Evolutionary conservation across 331 rosid species (phyloP).

Genomic region (Acacia concinna): DNA sequence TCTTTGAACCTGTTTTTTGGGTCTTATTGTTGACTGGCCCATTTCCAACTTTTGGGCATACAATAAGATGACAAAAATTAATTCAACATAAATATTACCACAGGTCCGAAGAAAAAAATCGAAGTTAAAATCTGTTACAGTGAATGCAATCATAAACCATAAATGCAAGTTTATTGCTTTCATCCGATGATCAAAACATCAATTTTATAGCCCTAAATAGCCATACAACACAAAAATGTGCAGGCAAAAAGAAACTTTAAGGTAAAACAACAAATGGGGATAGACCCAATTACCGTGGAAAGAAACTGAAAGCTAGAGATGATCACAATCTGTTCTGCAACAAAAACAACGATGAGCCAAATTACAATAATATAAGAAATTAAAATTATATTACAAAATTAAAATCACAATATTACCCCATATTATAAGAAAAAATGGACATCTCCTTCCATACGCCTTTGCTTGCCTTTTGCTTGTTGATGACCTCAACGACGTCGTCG

Average conservation of each 20-base stretch:
- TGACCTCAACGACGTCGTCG: too few relatives aligned
- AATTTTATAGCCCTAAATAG: conserved; percentile 30
- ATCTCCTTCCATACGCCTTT: too few relatives aligned
- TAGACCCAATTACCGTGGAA: conserved; percentile 28
- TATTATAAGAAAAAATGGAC: too few relatives aligned
- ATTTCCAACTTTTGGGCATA: too few relatives aligned
- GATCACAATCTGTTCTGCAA: conserved; percentile 44
- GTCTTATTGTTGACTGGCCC: too few relatives aligned
- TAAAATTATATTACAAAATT: too few relatives aligned
- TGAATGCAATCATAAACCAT: conserved; percentile 30
- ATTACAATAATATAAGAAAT: too few relatives aligned
- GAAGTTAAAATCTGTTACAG: conserved; percentile 21
- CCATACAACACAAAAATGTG: conserved; percentile 31
- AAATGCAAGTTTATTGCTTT: conserved; percentile 44
- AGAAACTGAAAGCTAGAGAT: conserved; percentile 28
- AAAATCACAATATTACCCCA: too few relatives aligned
- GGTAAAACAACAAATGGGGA: not conserved
- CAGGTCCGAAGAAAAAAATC: conserved; percentile 2
- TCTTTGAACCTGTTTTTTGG: too few relatives aligned
- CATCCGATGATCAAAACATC: conserved; percentile 24
- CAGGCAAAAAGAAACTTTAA: not conserved
- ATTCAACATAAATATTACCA: conserved; percentile 30
- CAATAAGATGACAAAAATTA: too few relatives aligned
- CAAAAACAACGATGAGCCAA: too few relatives aligned
- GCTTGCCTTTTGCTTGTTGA: too few relatives aligned